Percentiles rank a stretch among this genome's conserved stretches.
Conservation (phyloP, 192 early-diverging fungal species). For the Piromyces sp. region DNA sequence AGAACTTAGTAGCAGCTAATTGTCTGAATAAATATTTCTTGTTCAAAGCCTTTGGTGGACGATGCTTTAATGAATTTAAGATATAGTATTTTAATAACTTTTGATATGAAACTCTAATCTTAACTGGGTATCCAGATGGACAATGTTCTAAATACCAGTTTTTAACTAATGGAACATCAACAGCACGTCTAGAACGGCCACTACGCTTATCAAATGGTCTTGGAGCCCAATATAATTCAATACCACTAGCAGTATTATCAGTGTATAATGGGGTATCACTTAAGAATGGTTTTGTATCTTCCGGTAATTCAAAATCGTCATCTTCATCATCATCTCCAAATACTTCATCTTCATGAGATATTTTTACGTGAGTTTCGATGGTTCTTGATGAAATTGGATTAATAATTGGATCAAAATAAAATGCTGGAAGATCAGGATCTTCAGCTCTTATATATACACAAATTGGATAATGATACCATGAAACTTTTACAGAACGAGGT, state of each 20-base stretch:
- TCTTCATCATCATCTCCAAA: constrained; percentile 61
- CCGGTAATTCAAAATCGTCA: constrained; percentile 70
- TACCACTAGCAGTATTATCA: constrained; percentile 80
- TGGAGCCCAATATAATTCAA: constrained; percentile 94
- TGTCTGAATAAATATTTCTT: constrained; percentile 92
- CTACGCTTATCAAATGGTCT: constrained; percentile 89
- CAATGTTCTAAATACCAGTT: constrained; percentile 97
- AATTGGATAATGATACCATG: constrained; percentile 85
- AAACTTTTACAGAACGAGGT: constrained; percentile 77
- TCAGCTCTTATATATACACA: constrained; percentile 76
- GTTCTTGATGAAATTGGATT: constrained; percentile 87
- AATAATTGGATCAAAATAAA: constrained; percentile 92
- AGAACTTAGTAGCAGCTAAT: constrained; percentile 92
- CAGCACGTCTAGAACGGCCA: constrained; percentile 73
- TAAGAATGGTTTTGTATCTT: constrained; percentile 62
- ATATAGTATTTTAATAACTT: constrained; percentile 94
- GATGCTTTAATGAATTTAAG: constrained; percentile 73
- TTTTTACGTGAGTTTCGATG: constrained; percentile 25
- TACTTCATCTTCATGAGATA: constrained; percentile 49
- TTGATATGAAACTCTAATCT: constrained; percentile 96
- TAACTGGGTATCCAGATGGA: constrained; percentile 81
- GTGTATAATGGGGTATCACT: constrained; percentile 59
- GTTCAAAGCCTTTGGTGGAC: constrained; percentile 69
- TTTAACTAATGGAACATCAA: constrained; percentile 89
- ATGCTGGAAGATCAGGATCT: constrained; percentile 90